Base-by-base conservation (phyloP, 768 basidiomycete species). In the Hirschioporus abietinus region DNA sequence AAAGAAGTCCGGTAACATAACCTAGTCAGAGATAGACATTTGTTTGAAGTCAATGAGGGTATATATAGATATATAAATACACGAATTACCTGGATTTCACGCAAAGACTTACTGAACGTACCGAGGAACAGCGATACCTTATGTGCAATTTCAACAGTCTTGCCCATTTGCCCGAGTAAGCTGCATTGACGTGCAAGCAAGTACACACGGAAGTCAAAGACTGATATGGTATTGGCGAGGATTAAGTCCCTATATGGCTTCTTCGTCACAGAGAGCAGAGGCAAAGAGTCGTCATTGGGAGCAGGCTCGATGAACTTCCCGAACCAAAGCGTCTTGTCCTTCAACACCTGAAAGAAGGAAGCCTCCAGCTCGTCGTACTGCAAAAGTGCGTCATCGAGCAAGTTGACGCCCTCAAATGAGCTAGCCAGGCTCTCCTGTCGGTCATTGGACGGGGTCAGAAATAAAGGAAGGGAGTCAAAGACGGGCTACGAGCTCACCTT, bases 191-290 rank as follows among this genome's bases (percentile, higher is more conserved):
- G 83, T 26, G 93, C 88, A 63, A 98, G 89, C 23, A 99, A 82
- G 75, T 97, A 99, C 71, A 89, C 84, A 63, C 96, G 86, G 71
- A 98, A 91, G 79, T 99, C 97, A 73, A 99, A 96, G 9, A 96
- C 85, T 4, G 94, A 91, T 70, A 99, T 96, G 6, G 88, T 85
- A 77, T 96, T 97, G 26, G 89, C 86, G 25, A 95, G 84, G 67
- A 98, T 94, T 60, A 96, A 82, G 66, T 96, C 92, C 18, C 92
- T 86, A 72, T 97, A 98, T 1, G 91, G 87, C 73, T 97, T 98
- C 78, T 87, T 88, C 35, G 81, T 80, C 5, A 86, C 78, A 8
- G 91, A 90, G n/a, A 98, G 81, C 57, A 98, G 80, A 0, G 95
- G 89, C 24, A 83, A 73, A 1, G 91, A 89, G 71, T 97, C 96